These are phyloP conservation scores for Coemansia sp. DNA, from an alignment of 192 early-diverging fungal species.

Conservation along the genomic window DNA sequence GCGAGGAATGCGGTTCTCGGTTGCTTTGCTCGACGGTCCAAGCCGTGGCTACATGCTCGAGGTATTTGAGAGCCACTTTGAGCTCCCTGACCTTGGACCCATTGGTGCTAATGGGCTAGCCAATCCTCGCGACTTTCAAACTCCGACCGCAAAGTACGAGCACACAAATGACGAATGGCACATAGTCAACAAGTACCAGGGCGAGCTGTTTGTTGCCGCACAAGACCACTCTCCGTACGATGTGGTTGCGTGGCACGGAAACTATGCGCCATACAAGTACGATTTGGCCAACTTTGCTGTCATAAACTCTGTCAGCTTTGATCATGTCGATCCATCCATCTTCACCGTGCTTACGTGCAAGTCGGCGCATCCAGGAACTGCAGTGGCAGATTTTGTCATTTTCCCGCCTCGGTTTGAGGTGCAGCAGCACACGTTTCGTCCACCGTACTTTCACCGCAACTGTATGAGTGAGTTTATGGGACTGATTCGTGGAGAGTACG, in stretches of 20 bases:
- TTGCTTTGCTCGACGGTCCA: slow-evolving; percentile 75
- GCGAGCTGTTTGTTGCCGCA: slow-evolving; percentile 67
- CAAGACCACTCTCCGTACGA: slow-evolving; percentile 90
- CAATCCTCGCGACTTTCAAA: slow-evolving; percentile 90
- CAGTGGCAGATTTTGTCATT: slow-evolving; percentile 92
- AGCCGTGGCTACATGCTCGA: slow-evolving; percentile 90
- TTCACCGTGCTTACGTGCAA: slow-evolving; percentile 94
- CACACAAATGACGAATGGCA: slow-evolving; percentile 60
- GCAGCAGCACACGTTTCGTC: slow-evolving; percentile 86
- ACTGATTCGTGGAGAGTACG: slow-evolving; percentile 86
- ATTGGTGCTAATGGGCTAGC: slow-evolving; percentile 96
- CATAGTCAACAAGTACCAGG: slow-evolving; percentile 83
- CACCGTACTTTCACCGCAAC: slow-evolving; percentile 97
- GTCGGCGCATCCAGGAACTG: slow-evolving; percentile 79
- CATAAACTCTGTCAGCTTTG: slow-evolving; percentile 80
- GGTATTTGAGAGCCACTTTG: slow-evolving; percentile 85
- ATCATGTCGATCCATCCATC: slow-evolving; percentile 95
- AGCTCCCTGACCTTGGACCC: slow-evolving; percentile 92
- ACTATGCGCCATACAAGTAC: slow-evolving; percentile 95
- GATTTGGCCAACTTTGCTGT: slow-evolving; percentile 80
- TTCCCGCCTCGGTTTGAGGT: slow-evolving; percentile 96
- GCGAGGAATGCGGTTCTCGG: slow-evolving; percentile 84
- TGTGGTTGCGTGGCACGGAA: slow-evolving; percentile 98
- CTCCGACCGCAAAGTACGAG: slow-evolving; percentile 80
- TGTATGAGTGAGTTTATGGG: slow-evolving; percentile 99